A percentile compares a stretch with the other conserved stretches of the same genome.
These are phyloP conservation scores for Psilocybe subaeruginosa DNA, from an alignment of 768 basidiomycete genomes.

Conservation along the genomic window DNA sequence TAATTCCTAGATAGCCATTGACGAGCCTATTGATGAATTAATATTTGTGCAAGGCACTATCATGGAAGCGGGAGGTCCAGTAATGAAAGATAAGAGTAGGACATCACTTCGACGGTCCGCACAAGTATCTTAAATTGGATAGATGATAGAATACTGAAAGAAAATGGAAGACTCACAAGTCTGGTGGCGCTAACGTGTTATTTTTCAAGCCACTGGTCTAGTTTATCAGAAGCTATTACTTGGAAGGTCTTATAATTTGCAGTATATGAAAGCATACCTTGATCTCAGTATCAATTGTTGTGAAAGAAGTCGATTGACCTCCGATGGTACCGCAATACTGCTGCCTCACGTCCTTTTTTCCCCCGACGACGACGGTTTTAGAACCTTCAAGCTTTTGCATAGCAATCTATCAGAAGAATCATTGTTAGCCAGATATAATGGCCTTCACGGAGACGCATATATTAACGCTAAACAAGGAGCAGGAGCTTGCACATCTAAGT, in stretches of 20 bases:
- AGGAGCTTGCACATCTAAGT: constrained; percentile 50
- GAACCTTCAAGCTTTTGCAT: constrained; percentile 61
- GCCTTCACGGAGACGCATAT: constrained; percentile 11
- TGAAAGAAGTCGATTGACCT: constrained; percentile 62
- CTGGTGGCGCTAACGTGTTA: constrained; percentile 58
- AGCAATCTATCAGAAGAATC: constrained; percentile 41
- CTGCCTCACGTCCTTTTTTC: constrained; percentile 48
- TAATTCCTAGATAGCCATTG: constrained; percentile 59
- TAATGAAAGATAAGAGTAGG: neutral
- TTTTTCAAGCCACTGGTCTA: constrained; percentile 57
- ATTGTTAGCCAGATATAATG: neutral
- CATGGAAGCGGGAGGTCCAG: neutral
- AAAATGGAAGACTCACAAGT: constrained; percentile 46
- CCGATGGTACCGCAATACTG: constrained; percentile 66
- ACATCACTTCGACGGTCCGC: neutral
- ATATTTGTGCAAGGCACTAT: neutral
- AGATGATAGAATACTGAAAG: neutral
- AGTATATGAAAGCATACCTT: constrained; percentile 36
- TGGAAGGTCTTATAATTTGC: neutral
- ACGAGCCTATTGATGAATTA: constrained; percentile 40
- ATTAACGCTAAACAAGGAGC: constrained; percentile 48
- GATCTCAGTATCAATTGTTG: constrained; percentile 60
- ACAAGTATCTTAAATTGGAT: neutral
- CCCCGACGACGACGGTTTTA: constrained; percentile 58
- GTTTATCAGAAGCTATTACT: neutral